These are phyloP conservation scores for Ceratocystis cacaofunesta DNA, from an alignment of 2,329 filamentous ascomycete genomes.

Conservation along the genomic window DNA sequence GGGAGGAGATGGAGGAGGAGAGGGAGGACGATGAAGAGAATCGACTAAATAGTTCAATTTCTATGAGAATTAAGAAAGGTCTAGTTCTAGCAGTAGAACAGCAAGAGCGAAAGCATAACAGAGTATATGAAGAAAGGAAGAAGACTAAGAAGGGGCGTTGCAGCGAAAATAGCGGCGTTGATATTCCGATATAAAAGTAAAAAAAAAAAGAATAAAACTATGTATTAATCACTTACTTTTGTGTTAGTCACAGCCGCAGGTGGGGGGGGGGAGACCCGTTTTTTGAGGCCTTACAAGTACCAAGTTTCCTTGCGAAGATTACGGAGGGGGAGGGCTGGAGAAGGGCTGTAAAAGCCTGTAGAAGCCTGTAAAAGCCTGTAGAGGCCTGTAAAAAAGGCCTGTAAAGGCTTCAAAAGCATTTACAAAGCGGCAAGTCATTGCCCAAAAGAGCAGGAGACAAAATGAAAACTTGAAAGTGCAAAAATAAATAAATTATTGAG, in stretches of 20 bases:
- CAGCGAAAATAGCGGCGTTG: conserved; percentile 11
- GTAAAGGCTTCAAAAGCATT: no score
- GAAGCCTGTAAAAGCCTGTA: neutral
- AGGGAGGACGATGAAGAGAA: neutral
- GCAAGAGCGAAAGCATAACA: neutral
- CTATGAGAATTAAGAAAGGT: neutral
- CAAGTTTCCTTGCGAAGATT: no score
- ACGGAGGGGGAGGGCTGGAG: no score
- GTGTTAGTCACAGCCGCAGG: conserved; percentile 15
- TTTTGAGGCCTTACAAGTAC: neutral
- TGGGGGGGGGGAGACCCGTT: neutral
- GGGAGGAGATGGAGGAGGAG: conserved; percentile 3
- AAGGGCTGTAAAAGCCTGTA: neutral
- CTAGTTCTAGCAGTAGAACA: neutral
- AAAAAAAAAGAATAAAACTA: neutral
- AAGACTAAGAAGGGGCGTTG: neutral
- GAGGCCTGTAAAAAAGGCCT: neutral
- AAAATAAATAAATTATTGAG: neutral
- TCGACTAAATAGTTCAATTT: neutral
- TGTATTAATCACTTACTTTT: neutral
- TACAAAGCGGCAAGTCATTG: no score
- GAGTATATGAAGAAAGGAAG: neutral
- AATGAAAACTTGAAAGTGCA: neutral
- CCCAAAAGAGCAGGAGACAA: neutral
- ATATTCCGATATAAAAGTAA: conserved; percentile 10